These are phyloP conservation scores for Penicillium griseofulvum DNA, from an alignment of 2,329 filamentous ascomycete genomes.

Conservation along the genomic window DNA sequence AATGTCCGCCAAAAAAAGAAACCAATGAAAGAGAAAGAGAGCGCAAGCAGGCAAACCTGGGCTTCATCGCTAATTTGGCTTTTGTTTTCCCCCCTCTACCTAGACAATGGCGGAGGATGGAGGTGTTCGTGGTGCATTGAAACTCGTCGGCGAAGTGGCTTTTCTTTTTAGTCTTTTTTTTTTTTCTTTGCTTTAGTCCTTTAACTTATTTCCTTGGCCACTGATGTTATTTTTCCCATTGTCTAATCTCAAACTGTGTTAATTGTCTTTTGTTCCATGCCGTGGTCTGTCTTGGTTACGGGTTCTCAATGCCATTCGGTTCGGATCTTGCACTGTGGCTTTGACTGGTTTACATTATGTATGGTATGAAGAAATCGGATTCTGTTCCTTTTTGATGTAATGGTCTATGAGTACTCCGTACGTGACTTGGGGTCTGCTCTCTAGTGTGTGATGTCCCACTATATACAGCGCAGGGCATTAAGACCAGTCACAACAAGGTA, in stretches of 20 bases:
- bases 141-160: conserved; percentile 35
- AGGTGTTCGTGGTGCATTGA: conserved; percentile 41
- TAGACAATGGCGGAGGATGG: conserved; percentile 37
- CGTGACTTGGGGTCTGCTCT: neutral
- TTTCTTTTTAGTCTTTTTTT: conserved; percentile 20
- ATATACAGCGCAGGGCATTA: neutral
- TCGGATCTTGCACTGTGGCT: conserved; percentile 9
- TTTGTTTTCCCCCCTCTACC: conserved; percentile 33
- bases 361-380: conserved; percentile 30
- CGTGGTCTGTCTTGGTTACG: neutral
- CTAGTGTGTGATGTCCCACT: neutral
- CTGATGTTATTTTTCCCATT: conserved; percentile 22
- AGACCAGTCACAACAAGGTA: neutral
- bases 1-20: conserved; percentile 17
- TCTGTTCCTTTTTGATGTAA: conserved; percentile 2
- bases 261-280: neutral
- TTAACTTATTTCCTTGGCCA: conserved; percentile 24
- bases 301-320: conserved; percentile 2
- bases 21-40: conserved; percentile 22
- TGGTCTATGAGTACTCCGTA: neutral
- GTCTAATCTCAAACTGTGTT: conserved; percentile 22
- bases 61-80: conserved; percentile 27
- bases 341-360: conserved; percentile 23
- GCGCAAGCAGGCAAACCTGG: conserved; percentile 31
- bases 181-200: conserved; percentile 18